A percentile compares a stretch with the other conserved stretches of the same genome.
phyloP scores from a whole-genome alignment of 2,329 filamentous ascomycete genomes.

The Mycocentrospora acerina region DNA sequence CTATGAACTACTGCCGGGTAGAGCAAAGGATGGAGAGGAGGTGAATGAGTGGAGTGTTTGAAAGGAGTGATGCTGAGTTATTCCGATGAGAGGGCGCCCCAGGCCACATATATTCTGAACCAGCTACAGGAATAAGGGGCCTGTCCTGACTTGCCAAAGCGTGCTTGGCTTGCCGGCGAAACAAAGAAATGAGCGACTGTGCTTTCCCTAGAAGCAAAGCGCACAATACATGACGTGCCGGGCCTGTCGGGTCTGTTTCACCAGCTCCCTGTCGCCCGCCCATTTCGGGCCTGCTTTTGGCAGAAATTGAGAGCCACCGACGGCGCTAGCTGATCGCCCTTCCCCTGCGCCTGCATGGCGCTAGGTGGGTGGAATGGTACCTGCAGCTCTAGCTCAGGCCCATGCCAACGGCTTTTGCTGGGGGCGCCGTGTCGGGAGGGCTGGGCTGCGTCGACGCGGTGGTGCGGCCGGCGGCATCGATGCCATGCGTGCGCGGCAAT shows the following conservation, averaged over 20 bases:
- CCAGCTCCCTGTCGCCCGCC: conserved; percentile 31
- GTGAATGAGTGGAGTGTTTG: conserved; percentile 19
- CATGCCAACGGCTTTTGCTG: conserved; percentile 22
- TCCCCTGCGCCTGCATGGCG: conserved; percentile 13
- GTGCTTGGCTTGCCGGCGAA: conserved; percentile 40
- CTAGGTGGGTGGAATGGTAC: conserved; percentile 25
- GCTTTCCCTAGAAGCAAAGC: conserved; percentile 38
- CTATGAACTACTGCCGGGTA: conserved; percentile 35
- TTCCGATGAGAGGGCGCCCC: conserved; percentile 25
- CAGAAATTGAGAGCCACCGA: conserved; percentile 26
- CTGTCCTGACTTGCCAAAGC: conserved; percentile 32
- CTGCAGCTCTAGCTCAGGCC: conserved; percentile 21
- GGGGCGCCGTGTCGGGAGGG: conserved; percentile 4
- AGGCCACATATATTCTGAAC: conserved; percentile 34
- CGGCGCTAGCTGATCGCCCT: conserved; percentile 33
- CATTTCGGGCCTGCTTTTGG: conserved; percentile 23
- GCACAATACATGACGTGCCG: conserved; percentile 44
- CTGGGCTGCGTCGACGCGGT: no score
- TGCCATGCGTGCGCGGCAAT: no score
- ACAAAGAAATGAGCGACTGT: conserved; percentile 44
- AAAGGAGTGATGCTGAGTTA: conserved; percentile 21
- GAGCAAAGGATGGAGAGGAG: conserved; percentile 31
- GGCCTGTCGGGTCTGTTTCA: conserved; percentile 42
- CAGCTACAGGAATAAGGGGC: conserved; percentile 32
- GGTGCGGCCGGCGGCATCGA: no score